Evolutionary conservation across 2,329 filamentous ascomycete genomes (phyloP), one percentile per base, ranked within the genome.

Genomic region (Herpotrichia juniperi): DNA sequence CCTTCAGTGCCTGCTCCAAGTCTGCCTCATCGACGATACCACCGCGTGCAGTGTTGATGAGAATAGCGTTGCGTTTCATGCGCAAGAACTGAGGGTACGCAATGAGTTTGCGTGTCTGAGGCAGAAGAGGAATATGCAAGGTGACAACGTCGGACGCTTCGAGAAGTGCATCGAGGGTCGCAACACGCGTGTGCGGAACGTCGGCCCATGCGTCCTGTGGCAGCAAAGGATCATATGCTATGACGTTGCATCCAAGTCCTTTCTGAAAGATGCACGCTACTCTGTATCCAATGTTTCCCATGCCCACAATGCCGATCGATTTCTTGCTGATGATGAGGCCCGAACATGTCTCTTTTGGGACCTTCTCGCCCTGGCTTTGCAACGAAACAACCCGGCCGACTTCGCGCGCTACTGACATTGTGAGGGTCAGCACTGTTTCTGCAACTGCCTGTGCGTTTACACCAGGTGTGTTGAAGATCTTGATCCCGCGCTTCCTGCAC

Each of bases 11-110:
- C 12, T 59, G 62, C 11, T 75, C 69, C n/a, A 82, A 61, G 10
- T 78, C 79, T 1, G 62, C 61, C 61, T 82, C 79, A 46, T 82
- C 74, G 14, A 82, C 73, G 11, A 81, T 74, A 0, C 78, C 79
- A 14, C 79, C 79, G 9, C 79, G 72, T 3, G 76, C 75, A 21
- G 79, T 71, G 50, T 81, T 81, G 55, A 81, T 67, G 12, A 81
- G 32, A 6, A 80, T 64, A 0, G 77, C 72, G 39, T 76, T 72
- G 1, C 57, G 56, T 17, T 73, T 71, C 75, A 81, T 81, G 0
- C 54, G 51, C 22, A 65, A 58, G 8, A 81, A 61, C 52, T 81
- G 77, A 6, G 54, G 54, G 24, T 72, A 58, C 9, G 54, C 49
- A 45, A 76, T 71, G 4, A 67, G 21, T 6, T 50, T 57, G 8